Conservation (phyloP, 345 rosid species). For the Sonneratia caseolaris region DNA sequence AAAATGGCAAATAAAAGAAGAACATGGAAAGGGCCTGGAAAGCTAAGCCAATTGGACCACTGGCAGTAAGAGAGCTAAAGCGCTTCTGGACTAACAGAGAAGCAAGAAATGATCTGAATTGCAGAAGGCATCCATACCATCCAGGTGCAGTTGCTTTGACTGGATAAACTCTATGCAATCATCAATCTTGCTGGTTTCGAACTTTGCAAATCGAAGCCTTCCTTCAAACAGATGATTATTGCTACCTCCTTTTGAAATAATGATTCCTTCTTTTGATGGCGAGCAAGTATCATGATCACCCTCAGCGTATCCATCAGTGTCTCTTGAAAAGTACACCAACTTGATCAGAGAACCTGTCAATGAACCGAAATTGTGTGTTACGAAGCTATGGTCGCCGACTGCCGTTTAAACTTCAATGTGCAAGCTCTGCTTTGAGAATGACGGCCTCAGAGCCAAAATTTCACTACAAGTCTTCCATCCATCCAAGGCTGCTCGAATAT, state of each 20-base stretch:
- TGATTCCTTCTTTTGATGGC: slow-evolving; percentile 20
- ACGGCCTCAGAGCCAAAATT: neutral
- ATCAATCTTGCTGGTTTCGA: slow-evolving; percentile 74
- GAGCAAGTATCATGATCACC: slow-evolving; percentile 15
- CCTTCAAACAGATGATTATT: slow-evolving; percentile 32
- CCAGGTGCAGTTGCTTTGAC: slow-evolving; percentile 42
- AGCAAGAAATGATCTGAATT: neutral
- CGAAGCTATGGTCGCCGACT: no score
- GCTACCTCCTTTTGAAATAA: slow-evolving; percentile 13
- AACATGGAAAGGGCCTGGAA: neutral
- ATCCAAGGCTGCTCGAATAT: no score
- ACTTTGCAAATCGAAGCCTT: slow-evolving; percentile 68
- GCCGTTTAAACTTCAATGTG: neutral
- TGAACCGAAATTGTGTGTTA: slow-evolving; percentile 5
- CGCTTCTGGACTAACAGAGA: neutral
- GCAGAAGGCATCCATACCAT: slow-evolving; percentile 27
- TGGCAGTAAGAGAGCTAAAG: neutral
- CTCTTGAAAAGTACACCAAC: slow-evolving; percentile 62
- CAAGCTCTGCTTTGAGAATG: neutral
- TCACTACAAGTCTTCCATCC: neutral
- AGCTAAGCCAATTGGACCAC: neutral
- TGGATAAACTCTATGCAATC: slow-evolving; percentile 75
- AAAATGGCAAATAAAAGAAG: neutral
- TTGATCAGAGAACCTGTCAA: slow-evolving; percentile 69
- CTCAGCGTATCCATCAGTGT: slow-evolving; percentile 15